These are phyloP conservation scores for Rhinocladiella similis DNA, from an alignment of 2,329 filamentous ascomycete genomes.

Conservation along the genomic window DNA sequence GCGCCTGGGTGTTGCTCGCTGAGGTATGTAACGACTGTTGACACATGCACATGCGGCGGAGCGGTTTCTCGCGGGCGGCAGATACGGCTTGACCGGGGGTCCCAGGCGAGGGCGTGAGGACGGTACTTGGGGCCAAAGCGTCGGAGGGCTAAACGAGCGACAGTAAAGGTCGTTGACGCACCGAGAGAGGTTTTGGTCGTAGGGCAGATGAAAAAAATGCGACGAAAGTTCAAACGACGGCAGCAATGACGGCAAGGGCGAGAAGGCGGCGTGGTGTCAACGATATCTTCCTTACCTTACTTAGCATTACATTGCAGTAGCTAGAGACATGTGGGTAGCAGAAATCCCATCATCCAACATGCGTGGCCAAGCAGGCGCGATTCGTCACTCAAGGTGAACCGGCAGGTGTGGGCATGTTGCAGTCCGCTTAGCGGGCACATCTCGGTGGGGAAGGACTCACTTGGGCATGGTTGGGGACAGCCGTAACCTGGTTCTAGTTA, in stretches of 20 bases:
- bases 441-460: not conserved
- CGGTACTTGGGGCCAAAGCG: not conserved
- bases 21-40: conserved; percentile 15
- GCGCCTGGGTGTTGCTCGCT: conserved; percentile 7
- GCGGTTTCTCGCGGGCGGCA: conserved; percentile 9
- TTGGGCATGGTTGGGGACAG: not conserved
- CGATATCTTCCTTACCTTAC: no score
- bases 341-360: not conserved
- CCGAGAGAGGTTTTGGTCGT: not conserved
- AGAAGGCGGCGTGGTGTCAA: conserved; percentile 5
- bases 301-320: not conserved
- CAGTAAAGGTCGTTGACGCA: conserved; percentile 4
- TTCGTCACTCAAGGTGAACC: conserved; percentile 2
- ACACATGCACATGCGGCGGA: conserved; percentile 25
- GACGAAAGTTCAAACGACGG: not conserved
- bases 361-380: not conserved
- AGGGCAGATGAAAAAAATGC: not conserved
- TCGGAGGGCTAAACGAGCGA: conserved; percentile 19
- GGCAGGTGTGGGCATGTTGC: conserved; percentile 2
- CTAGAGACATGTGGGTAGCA: not conserved
- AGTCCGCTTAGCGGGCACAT: not conserved
- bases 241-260: conserved; percentile 11
- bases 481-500: not conserved
- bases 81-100: not conserved
- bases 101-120: conserved; percentile 6